Base-by-base conservation (phyloP, 371 early-diverging fungal genomes). In the Blastocladiella emersonii region DNA sequence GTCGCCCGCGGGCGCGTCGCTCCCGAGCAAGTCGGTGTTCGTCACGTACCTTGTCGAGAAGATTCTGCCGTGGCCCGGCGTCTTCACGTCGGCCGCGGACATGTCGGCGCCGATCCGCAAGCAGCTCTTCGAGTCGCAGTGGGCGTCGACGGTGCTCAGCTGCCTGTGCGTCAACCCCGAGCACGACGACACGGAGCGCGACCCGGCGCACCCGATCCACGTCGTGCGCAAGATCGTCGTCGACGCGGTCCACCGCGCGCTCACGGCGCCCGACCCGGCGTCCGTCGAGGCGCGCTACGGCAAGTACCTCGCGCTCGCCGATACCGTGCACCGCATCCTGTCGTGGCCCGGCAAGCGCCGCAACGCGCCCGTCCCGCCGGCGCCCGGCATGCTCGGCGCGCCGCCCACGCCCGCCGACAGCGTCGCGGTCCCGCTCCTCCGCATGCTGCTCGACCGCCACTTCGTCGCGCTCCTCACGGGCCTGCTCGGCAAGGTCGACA, bases 371-470 rank as follows among this genome's bases (percentile, higher is more conserved):
- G 72, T 76, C 10, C 72, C 82, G 1, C 70, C 73, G 25, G 43
- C 72, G 10, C 57, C 74, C 6, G 73, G 71, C 32, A 67, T 32
- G 12, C 61, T 34, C 27, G 67, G 56, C 13, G 66, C 64, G 36
- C 70, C 65, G 19, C 69, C 71, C 43, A 69, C 71, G 37, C 56
- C 72, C 0, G 73, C 70, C 44, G 86, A 88, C 35, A 85, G 85
- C 39, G 73, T 72, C 7, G 78, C 77, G 39, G 66, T 79, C 66
- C 76, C 74, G 51, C 76, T 92, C 45, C 88, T 87, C 25, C 85
- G 85, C 65, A 76, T 88, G 63, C 89, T 96, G 88, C 70, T 98
- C 23, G 97, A 98, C 55, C 91, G 90, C 65, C 83, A 85, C 30
- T 90, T 90, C 67, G 91, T 94, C 1, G 80, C 77, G 43, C 72